phyloP scores from a whole-genome alignment of 345 rosid genomes.

The Eucalyptus sideroxylon region DNA sequence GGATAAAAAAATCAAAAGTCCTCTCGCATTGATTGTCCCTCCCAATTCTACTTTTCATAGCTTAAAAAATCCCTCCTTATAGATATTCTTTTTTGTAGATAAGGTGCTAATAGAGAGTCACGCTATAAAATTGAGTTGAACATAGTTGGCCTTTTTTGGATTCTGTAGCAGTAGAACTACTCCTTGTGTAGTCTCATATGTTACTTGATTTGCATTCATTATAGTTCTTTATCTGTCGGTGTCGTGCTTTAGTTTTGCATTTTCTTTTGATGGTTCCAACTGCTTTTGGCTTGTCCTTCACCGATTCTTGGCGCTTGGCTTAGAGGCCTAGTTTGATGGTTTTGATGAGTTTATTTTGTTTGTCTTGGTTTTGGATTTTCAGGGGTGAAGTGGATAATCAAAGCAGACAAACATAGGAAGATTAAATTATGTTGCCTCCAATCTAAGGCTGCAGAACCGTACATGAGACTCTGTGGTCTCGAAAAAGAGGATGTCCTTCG shows the following conservation, averaged over 20 bases:
- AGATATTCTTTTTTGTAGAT: not conserved
- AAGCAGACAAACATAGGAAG: constrained; percentile 69
- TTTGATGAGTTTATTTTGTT: not conserved
- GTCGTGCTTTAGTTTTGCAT: not conserved
- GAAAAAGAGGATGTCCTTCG: constrained; percentile 63
- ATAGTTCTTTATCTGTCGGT: not conserved
- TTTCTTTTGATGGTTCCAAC: not conserved
- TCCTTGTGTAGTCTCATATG: not conserved
- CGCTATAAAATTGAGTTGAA: not conserved
- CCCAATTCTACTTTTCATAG: not conserved
- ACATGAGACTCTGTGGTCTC: constrained; percentile 59
- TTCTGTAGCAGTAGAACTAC: not conserved
- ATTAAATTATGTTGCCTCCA: constrained; percentile 93
- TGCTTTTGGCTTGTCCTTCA: not conserved
- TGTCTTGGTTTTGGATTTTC: not conserved
- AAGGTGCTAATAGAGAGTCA: not conserved
- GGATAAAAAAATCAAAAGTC: not conserved
- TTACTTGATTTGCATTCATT: not conserved
- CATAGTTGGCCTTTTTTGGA: not conserved
- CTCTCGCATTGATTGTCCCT: not conserved
- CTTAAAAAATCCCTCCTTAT: not conserved
- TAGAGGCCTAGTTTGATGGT: not conserved
- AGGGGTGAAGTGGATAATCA: constrained; percentile 92
- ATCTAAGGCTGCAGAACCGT: constrained; percentile 79
- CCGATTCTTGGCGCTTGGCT: not conserved